Evolutionary conservation across 1,284 basidiomycete genomes (phyloP), one percentile per base, ranked within the genome.

Genomic region (Ceratobasidium sp.): DNA sequence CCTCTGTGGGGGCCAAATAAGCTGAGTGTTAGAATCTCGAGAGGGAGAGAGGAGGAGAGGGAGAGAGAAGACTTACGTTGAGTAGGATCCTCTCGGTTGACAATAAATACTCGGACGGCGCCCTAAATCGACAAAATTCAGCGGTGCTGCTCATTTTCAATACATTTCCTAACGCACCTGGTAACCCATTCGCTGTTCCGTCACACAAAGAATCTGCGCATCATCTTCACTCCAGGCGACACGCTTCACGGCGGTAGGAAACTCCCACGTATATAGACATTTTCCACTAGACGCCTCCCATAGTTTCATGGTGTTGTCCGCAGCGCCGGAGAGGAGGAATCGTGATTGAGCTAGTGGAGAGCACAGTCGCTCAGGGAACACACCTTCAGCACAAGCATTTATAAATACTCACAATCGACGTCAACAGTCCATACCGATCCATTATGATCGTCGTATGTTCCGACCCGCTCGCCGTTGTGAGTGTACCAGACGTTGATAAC

Each of bases 391-490:
- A 54, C 70, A 16, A 46, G 49, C 23, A 38, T 13, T 26, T 38
- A 26, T 30, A 43, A 32, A 47, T 16, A 87, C 94, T 84, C 82
- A 98, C 95, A 90, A 85, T 99, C 97, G 73, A 95, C 90, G 81
- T 98, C 96, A 77, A 98, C 89, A 73, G 94, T 96, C 97, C 98
- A 98, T 43, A 99, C 94, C 1, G 94, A 88, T 77, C 97, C 97
- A 80, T 98, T 98, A 83, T 98, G 91, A 54, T 96, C 98, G 72
- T 95, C 91, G 81, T 98, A 98, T 72, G 98, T 99, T 59, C 97
- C 98, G 78, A 99, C 83, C 74, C 98, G 87, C 85, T 99, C 97
- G 76, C 98, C 98, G 80, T 99, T 99, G 80, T 98, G 95, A n/a
- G 96, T 93, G 83, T 90, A 98, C 96, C 96, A 98, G 62, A 94